Evolutionary conservation across 2,329 filamentous ascomycete genomes (phyloP).

Genomic region (Fusarium phyllophilum): DNA sequence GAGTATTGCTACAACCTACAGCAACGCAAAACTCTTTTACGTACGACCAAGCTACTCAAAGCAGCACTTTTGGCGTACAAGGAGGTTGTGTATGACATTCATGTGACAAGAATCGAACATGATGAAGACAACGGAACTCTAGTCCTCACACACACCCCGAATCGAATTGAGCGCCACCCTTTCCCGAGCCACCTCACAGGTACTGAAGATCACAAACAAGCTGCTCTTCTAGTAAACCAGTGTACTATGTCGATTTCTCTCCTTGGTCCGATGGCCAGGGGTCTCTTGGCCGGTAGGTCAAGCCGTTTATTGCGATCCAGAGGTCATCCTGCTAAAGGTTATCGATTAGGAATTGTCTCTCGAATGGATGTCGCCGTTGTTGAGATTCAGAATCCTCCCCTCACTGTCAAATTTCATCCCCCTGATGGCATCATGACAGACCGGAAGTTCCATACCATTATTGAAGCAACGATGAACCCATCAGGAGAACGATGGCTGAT

Average conservation of each 20-base stretch:
- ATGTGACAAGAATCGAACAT: conserved; percentile 2
- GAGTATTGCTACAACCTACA: conserved; percentile 5
- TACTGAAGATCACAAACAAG: conserved; percentile 11
- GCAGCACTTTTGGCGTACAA: conserved; percentile 10
- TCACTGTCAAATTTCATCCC: conserved; percentile 13
- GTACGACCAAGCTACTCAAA: conserved; percentile 16
- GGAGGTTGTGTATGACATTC: conserved; percentile 6
- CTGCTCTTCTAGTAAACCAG: conserved; percentile 10
- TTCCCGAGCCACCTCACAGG: conserved; percentile 14
- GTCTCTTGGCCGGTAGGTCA: conserved; percentile 1
- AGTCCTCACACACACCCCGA: background rate
- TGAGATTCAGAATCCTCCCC: background rate
- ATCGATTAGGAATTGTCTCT: background rate
- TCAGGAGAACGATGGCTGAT: conserved; percentile 23
- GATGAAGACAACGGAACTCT: background rate
- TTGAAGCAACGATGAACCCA: background rate
- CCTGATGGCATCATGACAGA: background rate
- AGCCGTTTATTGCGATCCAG: no score
- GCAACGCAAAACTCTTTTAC: conserved; percentile 7
- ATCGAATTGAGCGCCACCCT: background rate
- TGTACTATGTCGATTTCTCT: conserved; percentile 9
- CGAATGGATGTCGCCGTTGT: background rate
- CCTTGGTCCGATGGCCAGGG: conserved; percentile 16
- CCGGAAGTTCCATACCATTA: background rate
- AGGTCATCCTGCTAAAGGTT: background rate